Evolutionary conservation across 495 filamentous ascomycete genomes (phyloP), one percentile per base, ranked within the genome.

Genomic region (Evansstolkia leycettana): DNA sequence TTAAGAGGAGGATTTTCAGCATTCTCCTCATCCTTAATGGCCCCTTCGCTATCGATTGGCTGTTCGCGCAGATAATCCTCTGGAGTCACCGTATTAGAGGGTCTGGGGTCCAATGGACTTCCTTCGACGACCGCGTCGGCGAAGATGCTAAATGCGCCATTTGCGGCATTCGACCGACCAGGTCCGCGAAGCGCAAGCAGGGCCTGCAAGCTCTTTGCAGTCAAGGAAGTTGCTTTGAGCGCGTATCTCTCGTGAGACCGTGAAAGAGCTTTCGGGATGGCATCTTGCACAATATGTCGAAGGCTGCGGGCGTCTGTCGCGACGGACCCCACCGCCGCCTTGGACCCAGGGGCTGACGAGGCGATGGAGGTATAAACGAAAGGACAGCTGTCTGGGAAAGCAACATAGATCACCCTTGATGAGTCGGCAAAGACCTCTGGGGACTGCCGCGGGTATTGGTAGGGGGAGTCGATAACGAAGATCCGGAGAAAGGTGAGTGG

Each of bases 61-160:
- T 36, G 57, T 33, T 31, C 40, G 40, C 20, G 45, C 35, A 31
- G 55, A 37, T 65, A 48, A 34, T 65, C 60, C 26, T 75, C 55
- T 14, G 61, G 54, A 3, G 55, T 35, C 14, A 67, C 61, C 3
- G 61, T 61, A 19, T 51, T 52, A 9, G 61, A 47, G 7, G 53
- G 60, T 43, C 64, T 51, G 17, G 65, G 57, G 33, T 78, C 72
- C 29, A 84, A 41, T 15, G 76, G 76, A 16, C 64, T 74, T 30
- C 70, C 70, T 32, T 68, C 70, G 13, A 67, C 43, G 14, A 62
- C 71, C 18, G 73, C 70, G 37, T 81, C 77, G 2, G 76, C 72
- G 45, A 90, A 94, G 3, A 85, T 67, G 34, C 78, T 70, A 70
- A 83, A 94, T 7, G 80, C 84, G 1, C 84, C 85, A 6, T 71